phyloP scores from a whole-genome alignment of 2,329 filamentous ascomycete genomes.

The Zymoseptoria tritici region DNA sequence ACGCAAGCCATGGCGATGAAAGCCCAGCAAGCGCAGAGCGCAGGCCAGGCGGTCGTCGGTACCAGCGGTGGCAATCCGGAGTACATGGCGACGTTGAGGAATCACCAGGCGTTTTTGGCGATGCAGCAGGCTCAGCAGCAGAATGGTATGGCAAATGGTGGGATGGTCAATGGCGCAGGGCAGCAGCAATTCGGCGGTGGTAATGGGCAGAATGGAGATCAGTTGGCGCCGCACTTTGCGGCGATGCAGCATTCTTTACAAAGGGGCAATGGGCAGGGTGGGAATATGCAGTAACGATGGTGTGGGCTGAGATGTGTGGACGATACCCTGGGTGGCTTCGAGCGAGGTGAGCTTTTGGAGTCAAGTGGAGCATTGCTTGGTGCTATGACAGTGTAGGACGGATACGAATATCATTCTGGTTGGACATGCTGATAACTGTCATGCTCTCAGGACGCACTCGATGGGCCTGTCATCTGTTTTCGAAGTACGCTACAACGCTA shows the following conservation, averaged over 20 bases:
- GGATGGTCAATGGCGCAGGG: background rate
- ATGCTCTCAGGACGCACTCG: background rate
- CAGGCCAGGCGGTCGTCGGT: constrained; percentile 15
- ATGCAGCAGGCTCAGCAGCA: constrained; percentile 15
- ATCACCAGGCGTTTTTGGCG: constrained; percentile 24
- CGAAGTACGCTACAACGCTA: too few species aligned
- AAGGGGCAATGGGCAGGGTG: background rate
- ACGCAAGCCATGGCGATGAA: constrained; percentile 18
- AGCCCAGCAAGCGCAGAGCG: constrained; percentile 14
- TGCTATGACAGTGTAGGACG: background rate
- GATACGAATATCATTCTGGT: background rate
- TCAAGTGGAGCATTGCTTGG: background rate
- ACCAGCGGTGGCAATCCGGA: constrained; percentile 23
- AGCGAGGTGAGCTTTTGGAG: background rate
- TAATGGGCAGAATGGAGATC: background rate
- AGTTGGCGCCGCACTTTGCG: background rate
- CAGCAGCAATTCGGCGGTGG: background rate
- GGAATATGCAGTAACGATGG: background rate
- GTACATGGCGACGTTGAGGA: constrained; percentile 28
- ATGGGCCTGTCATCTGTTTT: too few species aligned
- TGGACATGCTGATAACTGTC: background rate
- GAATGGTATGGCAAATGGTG: background rate
- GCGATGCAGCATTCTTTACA: background rate
- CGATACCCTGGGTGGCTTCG: background rate
- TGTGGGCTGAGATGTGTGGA: background rate